Evolutionary conservation across 1,284 basidiomycete genomes (phyloP), one percentile per base, ranked within the genome.

Genomic region (Malassezia caprae): DNA sequence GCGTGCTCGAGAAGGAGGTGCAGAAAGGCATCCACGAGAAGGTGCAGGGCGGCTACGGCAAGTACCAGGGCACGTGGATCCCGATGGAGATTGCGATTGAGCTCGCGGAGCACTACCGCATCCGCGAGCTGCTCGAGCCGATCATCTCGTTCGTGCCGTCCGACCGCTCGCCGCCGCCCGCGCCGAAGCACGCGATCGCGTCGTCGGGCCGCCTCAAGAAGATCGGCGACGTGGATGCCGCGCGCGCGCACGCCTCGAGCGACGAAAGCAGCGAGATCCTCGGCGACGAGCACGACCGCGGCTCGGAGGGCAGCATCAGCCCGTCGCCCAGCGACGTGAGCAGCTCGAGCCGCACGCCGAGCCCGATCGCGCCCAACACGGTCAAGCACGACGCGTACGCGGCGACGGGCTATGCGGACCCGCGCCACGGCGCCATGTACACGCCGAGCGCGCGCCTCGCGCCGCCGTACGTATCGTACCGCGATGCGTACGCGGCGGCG

Each of bases 11-110:
- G 76, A 83, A 94, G 62, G 94, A 99, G 78, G 85, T 99, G 2
- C 94, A 99, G 76, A 96, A 96, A 77, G 94, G 91, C 24, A 87
- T 90, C 64, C 94, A 99, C 76, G 94, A 98, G 77, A 99, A 99
- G 76, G 90, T 99, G 0, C 94, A 99, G 76, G 94, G 94, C 31
- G 94, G 94, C 0, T 99, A 98, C 76, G 94, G 94, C 65, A 99
- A 98, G 78, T 98, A 96, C 76, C 94, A 99, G 81, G 94, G 91
- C 91, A 59, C 60, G 83, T 99, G 94, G 94, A 93, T 99, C 61
- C 94, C 94, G 19, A 84, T 94, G 59, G 90, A 94, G 53, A 81
- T 90, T 56, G 91, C 91, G 5, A 79, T 96, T 48, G 79, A 79
- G 28, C 80, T 99, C 13, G 87, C 89, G 26, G 88, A 84, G 67